Evolutionary conservation across 2,329 filamentous ascomycete species (phyloP), one percentile per base, ranked within the genome.

Genomic region (Ceratocystis variospora): DNA sequence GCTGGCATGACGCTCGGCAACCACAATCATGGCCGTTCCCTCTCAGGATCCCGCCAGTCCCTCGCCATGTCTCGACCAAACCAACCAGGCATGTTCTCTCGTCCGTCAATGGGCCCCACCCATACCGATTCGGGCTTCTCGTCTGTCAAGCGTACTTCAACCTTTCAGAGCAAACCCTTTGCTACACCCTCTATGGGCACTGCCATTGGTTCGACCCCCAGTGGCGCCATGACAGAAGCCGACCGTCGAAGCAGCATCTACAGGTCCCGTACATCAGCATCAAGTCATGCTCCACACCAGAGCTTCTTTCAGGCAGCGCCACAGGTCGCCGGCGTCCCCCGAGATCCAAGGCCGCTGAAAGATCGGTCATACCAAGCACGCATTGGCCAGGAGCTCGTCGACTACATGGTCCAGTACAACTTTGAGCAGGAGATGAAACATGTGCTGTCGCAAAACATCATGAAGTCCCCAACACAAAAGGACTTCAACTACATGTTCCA

Each of bases 361-460:
- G 90, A 97, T 73, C 81, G 89, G 46, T 81, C 83, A 25, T 96
- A 88, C 71, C 89, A 95, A 73, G 81, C 85, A 37, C 85, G 87
- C 66, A 92, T 99, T 75, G 90, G 88, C 6, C 88, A 94, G 71
- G 92, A 99, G 72, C 77, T 99, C 66, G 78, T 96, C 70, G 94
- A 99, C 70, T 99, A 96, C 73, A 82, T 99, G 73, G 87, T 90
- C 0, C 87, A 92, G 67, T 87, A 96, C 75, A 96, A 96, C 73
- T 99, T 97, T 72, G 94, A 99, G 76, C 86, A 96, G 82, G 92
- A 97, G 71, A 96, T 95, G 87, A 96, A 96, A 77, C 89, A 97
- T 74, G 87, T 86, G 1, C 79, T 99, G n/a, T 89, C 90, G 0
- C 87, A 89, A 69, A 96, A 96, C 72, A 89, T 90, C 5, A 86